Conservation (phyloP, 495 filamentous ascomycete species). For the Penicillium malachiteum region DNA sequence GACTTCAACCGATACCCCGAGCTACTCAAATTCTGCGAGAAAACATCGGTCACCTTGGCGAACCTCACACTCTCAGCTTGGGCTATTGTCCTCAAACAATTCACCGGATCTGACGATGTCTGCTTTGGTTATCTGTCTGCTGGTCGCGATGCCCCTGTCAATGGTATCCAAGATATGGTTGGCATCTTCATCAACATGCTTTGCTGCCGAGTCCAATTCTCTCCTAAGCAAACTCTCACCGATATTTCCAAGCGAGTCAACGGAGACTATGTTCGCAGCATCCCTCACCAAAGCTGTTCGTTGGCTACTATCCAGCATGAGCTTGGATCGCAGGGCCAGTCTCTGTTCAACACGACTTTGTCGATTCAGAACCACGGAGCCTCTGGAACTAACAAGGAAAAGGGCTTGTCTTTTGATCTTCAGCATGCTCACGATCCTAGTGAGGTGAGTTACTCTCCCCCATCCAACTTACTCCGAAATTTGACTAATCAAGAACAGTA, state of each 20-base stretch:
- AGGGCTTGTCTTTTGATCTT: constrained; percentile 38
- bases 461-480: background rate
- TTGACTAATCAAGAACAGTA: constrained; percentile 26
- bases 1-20: constrained; percentile 40
- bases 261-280: constrained; percentile 46
- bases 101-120: constrained; percentile 54
- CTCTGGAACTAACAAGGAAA: constrained; percentile 31
- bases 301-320: constrained; percentile 57
- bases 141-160: constrained; percentile 49
- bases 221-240: constrained; percentile 28
- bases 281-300: constrained; percentile 53
- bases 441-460: constrained; percentile 33
- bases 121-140: constrained; percentile 57
- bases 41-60: constrained; percentile 48
- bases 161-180: constrained; percentile 52
- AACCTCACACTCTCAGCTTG: constrained; percentile 55
- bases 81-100: constrained; percentile 53
- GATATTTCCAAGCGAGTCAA: constrained; percentile 48
- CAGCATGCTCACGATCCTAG: constrained; percentile 47
- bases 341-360: constrained; percentile 58
- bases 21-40: constrained; percentile 46
- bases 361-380: constrained; percentile 51
- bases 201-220: constrained; percentile 50
- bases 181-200: constrained; percentile 59
- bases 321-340: constrained; percentile 47